A percentile compares a stretch with the other conserved stretches of the same genome.
These are phyloP conservation scores for Sporothrix variecibatus DNA, from an alignment of 2,329 filamentous ascomycete genomes.

Conservation along the genomic window DNA sequence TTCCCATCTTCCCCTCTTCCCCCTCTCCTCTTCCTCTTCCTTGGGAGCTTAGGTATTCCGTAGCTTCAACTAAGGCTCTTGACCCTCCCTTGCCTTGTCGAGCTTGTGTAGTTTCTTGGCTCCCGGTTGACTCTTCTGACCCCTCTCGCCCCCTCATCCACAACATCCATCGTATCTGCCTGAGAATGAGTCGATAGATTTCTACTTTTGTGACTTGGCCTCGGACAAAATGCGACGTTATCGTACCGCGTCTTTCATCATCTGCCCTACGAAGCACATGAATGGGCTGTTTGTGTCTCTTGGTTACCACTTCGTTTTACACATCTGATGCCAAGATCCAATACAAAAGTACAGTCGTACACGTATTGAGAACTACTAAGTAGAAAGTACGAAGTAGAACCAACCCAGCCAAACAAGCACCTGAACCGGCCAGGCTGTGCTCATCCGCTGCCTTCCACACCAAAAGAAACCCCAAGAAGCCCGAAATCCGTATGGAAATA, in stretches of 20 bases:
- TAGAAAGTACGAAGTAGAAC: background rate
- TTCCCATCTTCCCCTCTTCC: no score
- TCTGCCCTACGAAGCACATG: no score
- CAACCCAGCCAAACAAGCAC: background rate
- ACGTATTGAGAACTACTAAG: no score
- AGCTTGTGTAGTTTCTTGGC: background rate
- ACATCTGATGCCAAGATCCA: slow-evolving; percentile 5
- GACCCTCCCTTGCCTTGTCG: background rate
- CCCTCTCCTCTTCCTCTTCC: background rate
- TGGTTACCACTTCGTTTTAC: background rate
- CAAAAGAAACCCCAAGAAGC: background rate
- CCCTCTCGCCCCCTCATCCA: no score
- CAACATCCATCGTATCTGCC: background rate
- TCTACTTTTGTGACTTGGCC: background rate
- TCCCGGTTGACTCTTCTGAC: background rate
- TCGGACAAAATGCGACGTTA: background rate
- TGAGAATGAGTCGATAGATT: background rate
- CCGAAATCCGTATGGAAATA: background rate
- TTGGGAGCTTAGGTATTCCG: background rate
- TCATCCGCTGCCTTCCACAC: background rate
- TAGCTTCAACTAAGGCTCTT: background rate
- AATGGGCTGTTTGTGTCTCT: background rate
- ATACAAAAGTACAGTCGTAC: background rate
- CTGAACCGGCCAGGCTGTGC: slow-evolving; percentile 6
- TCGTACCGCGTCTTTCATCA: background rate